Base-by-base conservation (phyloP, 257 asterid species). In the Mitragyna speciosa region DNA sequence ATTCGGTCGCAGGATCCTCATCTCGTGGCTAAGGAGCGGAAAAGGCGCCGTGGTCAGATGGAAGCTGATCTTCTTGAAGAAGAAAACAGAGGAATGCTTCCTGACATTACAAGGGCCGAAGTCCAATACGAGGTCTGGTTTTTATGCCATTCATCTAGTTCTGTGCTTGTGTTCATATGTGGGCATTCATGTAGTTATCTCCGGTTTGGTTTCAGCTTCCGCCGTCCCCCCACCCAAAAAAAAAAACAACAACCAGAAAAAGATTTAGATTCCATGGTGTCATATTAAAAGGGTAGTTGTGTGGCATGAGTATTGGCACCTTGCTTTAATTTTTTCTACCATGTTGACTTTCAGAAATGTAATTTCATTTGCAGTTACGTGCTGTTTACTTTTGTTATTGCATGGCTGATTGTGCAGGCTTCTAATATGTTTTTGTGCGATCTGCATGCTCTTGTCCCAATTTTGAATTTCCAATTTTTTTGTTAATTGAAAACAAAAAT, bases 11-110 rank as follows among this genome's bases (percentile, higher is more conserved):
- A 80, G 80, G 85, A 91, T 76, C 87, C 98, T 56, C 90, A 87
- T 4, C 58, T 85, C 82, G 98, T 92, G 41, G 96, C 97, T 63
- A 89, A 80, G 81, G 91, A 89, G 59, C 97, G 97, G 72, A 86
- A 91, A 5, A 67, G 75, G 79, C 90, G 79, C 36, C 90, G 99
- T 58, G 86, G 72, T 80, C 84, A 81, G 78, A 70, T 88, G 54
- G 79, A 89, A 2, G 83, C 84, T 20, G 97, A 90, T 47, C 88
- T 92, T 78, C 82, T 84, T 65, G 84, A 85, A 58, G 93, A 88
- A 30, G 94, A 87, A 78, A 84, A 61, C 81, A 84, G 66, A 77
- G 98, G 91, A 49, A 81, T 80, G 47, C 82, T 82, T 76, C 88
- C 91, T 33, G 94, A 93, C 74, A 79, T 95, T 61, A 84, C 84